Evolutionary conservation across 2,329 filamentous ascomycete genomes (phyloP).

Genomic region (Phialophora chinensis): DNA sequence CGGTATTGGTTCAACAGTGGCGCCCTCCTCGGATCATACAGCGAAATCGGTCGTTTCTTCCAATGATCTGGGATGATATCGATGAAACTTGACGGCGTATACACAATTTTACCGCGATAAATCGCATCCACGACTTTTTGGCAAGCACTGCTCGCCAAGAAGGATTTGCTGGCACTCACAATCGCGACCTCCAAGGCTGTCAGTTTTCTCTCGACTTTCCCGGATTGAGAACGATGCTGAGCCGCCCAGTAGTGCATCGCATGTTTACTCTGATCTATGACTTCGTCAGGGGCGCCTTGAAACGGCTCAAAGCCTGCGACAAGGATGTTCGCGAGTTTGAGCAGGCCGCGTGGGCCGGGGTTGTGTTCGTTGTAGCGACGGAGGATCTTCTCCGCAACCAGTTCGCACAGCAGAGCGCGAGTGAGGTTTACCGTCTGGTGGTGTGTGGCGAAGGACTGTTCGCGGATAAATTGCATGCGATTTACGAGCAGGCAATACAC

Average conservation of each 20-base stretch:
- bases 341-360: constrained; percentile 70
- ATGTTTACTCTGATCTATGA: constrained; percentile 64
- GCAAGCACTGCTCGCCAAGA: constrained; percentile 77
- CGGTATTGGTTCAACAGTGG: constrained; percentile 84
- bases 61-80: constrained; percentile 86
- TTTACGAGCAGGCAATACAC: constrained; percentile 87
- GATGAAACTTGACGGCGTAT: constrained; percentile 80
- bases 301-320: constrained; percentile 86
- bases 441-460: constrained; percentile 76
- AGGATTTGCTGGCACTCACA: constrained; percentile 78
- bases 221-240: constrained; percentile 45
- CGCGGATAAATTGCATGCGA: constrained; percentile 76
- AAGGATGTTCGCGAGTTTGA: constrained; percentile 77
- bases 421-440: constrained; percentile 82
- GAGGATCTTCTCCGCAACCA: constrained; percentile 78
- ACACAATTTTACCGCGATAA: constrained; percentile 79
- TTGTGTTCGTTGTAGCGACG: constrained; percentile 80
- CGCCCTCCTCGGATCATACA: constrained; percentile 78
- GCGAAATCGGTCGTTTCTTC: constrained; percentile 79
- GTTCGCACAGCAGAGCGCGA: constrained; percentile 76
- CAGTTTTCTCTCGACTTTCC: constrained; percentile 63
- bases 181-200: constrained; percentile 84
- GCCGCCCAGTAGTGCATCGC: constrained; percentile 49
- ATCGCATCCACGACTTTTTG: constrained; percentile 84
- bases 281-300: constrained; percentile 75